Conservation (phyloP, 2,329 filamentous ascomycete genomes). For the Beauveria pseudobassiana region DNA sequence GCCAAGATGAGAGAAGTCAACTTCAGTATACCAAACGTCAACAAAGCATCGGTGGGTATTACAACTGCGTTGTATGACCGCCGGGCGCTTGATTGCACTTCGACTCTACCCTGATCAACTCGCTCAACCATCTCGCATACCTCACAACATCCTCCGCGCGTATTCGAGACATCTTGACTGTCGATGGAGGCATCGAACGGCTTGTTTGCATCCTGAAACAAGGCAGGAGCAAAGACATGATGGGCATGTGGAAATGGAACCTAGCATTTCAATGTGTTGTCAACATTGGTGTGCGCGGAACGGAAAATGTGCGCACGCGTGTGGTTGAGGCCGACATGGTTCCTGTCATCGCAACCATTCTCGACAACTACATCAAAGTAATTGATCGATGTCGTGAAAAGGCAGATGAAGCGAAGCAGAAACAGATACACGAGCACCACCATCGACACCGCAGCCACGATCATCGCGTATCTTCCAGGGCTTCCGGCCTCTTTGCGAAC, state of each 20-base stretch:
- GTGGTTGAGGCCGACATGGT: slow-evolving; percentile 99
- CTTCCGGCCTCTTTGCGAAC: slow-evolving; percentile 36
- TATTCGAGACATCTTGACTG: slow-evolving; percentile 93
- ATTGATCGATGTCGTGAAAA: slow-evolving; percentile 86
- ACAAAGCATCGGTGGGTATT: slow-evolving; percentile 98
- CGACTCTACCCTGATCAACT: slow-evolving; percentile 98
- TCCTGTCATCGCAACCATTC: slow-evolving; percentile 93
- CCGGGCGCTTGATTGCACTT: slow-evolving; percentile 94
- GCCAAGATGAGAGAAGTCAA: slow-evolving; percentile 96
- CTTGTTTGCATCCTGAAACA: slow-evolving; percentile 97
- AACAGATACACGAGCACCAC: slow-evolving; percentile 49
- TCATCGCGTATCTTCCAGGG: slow-evolving; percentile 39
- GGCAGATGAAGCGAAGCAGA: slow-evolving; percentile 73
- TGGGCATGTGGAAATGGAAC: slow-evolving; percentile 99
- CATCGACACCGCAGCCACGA: slow-evolving; percentile 43
- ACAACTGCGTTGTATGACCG: slow-evolving; percentile 97
- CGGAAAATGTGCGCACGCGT: slow-evolving; percentile 85
- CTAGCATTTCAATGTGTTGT: slow-evolving; percentile 98
- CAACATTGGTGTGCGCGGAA: slow-evolving; percentile 94
- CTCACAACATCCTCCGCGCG: slow-evolving; percentile 95
- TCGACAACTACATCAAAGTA: slow-evolving; percentile 97
- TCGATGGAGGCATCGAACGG: slow-evolving; percentile 96
- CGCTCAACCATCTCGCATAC: slow-evolving; percentile 95
- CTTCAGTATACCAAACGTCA: slow-evolving; percentile 98
- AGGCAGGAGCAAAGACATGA: slow-evolving; percentile 93